Base-by-base conservation (phyloP, 257 asterid species). In the Paulownia fortunei region DNA sequence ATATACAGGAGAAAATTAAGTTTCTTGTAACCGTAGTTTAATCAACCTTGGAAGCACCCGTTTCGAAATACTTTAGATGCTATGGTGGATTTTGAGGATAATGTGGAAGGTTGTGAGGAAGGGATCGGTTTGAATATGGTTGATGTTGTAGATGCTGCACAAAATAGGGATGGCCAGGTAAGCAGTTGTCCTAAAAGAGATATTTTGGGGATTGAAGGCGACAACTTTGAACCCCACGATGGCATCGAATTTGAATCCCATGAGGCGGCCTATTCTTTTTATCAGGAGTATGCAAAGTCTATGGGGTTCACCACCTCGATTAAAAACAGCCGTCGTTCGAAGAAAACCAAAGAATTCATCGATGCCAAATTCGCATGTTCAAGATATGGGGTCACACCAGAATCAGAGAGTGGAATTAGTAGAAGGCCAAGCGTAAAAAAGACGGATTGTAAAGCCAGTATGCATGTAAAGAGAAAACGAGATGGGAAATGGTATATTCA, bases 251-350 rank as follows among this genome's bases (percentile, higher is more conserved):
- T 95, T 51, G 96, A 87, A 76, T 91, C 97, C 69, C 97, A 95
- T 42, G 99, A 93, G 87, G 88, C 92, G 0, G 99, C 97, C 3
- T 95, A 93, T 84, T 76, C 96, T 6, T 95, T 91, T 81, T 95
- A 95, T 84, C 99, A 95, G 83, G 98, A 93, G 73, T 93, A 93
- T 79, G 98, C 98, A 56, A 95, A 95, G 83, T 93, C 99, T 2
- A 93, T 95, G 99, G 99, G 99, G 44, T 95, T 95, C 91, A 95
- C 98, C 72, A 93, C 98, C 76, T 95, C 99, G 0, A 95, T 95
- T 69, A 95, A 93, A 85, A 95, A 95, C 52, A 95, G 99, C 77
- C 97, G 99, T 4, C 96, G 97, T 61, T 93, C 99, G 10, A 95
- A 95, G 88, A 95, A 93, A 79, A 90, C 97, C 9, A 95, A 95